Evolutionary conservation across 345 rosid species (phyloP), one percentile per base, ranked within the genome.

Genomic region (Noccaea caerulescens): DNA sequence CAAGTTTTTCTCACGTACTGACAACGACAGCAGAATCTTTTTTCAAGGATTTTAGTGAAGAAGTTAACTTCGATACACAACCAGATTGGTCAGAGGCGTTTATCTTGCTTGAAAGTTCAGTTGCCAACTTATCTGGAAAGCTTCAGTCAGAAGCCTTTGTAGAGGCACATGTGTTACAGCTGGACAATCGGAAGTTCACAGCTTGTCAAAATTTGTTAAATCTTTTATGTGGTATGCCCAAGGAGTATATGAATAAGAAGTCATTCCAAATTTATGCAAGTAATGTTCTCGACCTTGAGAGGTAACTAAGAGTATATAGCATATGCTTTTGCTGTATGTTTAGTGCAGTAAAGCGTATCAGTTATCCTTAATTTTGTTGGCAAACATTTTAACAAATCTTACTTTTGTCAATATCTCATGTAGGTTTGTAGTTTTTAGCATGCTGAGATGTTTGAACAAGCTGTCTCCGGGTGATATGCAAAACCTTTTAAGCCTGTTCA

Each of bases 211-310:
- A 78, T 74, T 79, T 89, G 78, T 89, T 91, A 68, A 68, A 68
- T 65, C 80, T 89, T 52, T 76, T 91, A 32, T 82, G 86, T 69
- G 80, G 79, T 84, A 85, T 94, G 80, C 98, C 98, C 23, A 94
- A 91, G 82, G 90, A 76, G 63, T 85, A 71, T 72, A 64, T 88
- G 82, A 80, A 56, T 69, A 79, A 79, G 51, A 89, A 74, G 75
- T 88, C 95, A 55, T 76, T 88, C 72, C 77, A 81, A 63, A 75
- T 70, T 53, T 79, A 71, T 80, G 85, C 80, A 64, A 81, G 77
- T 81, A 61, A 34, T 63, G 59, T 89, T 45, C 85, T 94, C 71
- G 82, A 91, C 73, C 79, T 84, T 64, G 99, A 94, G 80, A 79
- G 96, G 99, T 89, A 78, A 81, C 20, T 65, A 8, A 42, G 56